Conservation (phyloP, 2,329 filamentous ascomycete species). For the Exserohilum turcica region DNA sequence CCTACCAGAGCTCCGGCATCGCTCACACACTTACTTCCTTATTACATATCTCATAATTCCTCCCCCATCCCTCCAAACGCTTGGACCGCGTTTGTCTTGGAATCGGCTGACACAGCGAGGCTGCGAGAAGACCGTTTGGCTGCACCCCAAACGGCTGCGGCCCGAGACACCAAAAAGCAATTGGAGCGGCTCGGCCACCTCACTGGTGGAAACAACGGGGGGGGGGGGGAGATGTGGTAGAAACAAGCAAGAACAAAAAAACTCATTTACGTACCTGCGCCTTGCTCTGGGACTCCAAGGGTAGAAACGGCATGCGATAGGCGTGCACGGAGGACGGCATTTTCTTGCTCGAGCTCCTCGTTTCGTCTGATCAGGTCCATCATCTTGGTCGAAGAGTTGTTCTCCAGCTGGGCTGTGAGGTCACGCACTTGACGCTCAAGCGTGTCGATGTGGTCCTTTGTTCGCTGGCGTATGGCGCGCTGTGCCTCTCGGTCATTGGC, state of each 20-base stretch:
- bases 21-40: slow-evolving; percentile 32
- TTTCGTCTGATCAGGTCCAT: slow-evolving; percentile 60
- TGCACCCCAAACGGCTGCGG: slow-evolving; percentile 33
- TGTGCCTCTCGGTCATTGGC: slow-evolving; percentile 66
- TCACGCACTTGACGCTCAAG: slow-evolving; percentile 62
- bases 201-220: slow-evolving; percentile 28
- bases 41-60: slow-evolving; percentile 25
- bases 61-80: slow-evolving; percentile 31
- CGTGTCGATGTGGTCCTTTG: slow-evolving; percentile 63
- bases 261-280: slow-evolving; percentile 43
- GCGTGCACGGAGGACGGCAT: slow-evolving; percentile 57
- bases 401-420: slow-evolving; percentile 55
- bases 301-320: slow-evolving; percentile 53
- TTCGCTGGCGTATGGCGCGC: slow-evolving; percentile 63
- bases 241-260: slow-evolving; percentile 10
- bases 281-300: slow-evolving; percentile 44
- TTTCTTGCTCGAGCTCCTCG: slow-evolving; percentile 61
- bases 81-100: slow-evolving; percentile 31
- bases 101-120: slow-evolving; percentile 43
- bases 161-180: slow-evolving; percentile 39
- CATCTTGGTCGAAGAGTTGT: slow-evolving; percentile 52
- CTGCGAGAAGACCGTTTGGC: slow-evolving; percentile 28
- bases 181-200: slow-evolving; percentile 13
- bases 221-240: too few species aligned
- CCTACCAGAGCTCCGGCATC: slow-evolving; percentile 21